phyloP scores from a whole-genome alignment of 352 stramenopile species.

The Globisporangium iwayamae region DNA sequence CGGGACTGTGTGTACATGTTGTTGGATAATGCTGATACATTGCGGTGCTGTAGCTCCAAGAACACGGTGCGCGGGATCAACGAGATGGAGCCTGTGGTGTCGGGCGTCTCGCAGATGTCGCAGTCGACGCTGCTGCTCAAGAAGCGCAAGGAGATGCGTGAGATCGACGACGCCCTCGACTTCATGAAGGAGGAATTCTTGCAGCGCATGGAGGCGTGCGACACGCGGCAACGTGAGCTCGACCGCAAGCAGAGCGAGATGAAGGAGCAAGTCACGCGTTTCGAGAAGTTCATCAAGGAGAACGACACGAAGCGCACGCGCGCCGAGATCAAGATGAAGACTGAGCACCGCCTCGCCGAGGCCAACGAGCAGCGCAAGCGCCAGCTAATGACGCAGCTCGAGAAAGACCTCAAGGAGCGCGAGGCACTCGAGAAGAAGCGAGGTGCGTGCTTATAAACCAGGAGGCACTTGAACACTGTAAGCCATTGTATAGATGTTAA shows the following conservation, averaged over 20 bases:
- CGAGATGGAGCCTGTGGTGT: slow-evolving; percentile 76
- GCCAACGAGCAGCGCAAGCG: slow-evolving; percentile 78
- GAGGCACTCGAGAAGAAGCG: slow-evolving; percentile 76
- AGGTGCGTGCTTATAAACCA: slow-evolving; percentile 14
- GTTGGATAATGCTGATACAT: not conserved
- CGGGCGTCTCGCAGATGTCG: slow-evolving; percentile 83
- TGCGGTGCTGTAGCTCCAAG: slow-evolving; percentile 26
- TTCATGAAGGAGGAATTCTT: slow-evolving; percentile 93
- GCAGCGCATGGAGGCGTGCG: slow-evolving; percentile 85
- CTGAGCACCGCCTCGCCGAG: slow-evolving; percentile 68
- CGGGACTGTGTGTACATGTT: not conserved
- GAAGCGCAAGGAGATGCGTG: slow-evolving; percentile 92
- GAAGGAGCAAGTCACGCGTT: slow-evolving; percentile 88
- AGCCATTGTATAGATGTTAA: not conserved
- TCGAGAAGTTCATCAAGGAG: slow-evolving; percentile 94
- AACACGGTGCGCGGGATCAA: slow-evolving; percentile 53
- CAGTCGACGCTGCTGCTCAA: slow-evolving; percentile 90
- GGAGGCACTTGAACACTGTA: not conserved
- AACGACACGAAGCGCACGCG: slow-evolving; percentile 89
- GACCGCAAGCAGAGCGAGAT: slow-evolving; percentile 89
- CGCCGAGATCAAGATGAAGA: slow-evolving; percentile 88
- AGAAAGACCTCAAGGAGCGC: slow-evolving; percentile 65
- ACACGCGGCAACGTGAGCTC: slow-evolving; percentile 74
- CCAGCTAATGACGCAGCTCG: slow-evolving; percentile 62
- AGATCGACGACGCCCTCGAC: slow-evolving; percentile 89